These are phyloP conservation scores for Hemerocallis citrina DNA, from an alignment of 106 monocot species.

Conservation along the genomic window DNA sequence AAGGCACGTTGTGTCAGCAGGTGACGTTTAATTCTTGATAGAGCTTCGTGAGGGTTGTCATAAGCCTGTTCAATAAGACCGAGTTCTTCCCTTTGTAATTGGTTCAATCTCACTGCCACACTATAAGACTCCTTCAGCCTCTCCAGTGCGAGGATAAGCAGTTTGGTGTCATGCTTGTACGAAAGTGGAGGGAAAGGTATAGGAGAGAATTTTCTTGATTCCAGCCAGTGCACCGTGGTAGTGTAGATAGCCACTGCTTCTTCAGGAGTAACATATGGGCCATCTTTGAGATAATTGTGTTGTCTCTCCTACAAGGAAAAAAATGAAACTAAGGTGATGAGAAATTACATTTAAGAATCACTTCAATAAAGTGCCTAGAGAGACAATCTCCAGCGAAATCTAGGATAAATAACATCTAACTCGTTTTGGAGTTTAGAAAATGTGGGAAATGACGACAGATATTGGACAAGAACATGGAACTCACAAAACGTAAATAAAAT, in stretches of 20 bases:
- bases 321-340: neutral
- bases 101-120: conserved; percentile 95
- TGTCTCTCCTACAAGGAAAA: conserved; percentile 77
- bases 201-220: conserved; percentile 97
- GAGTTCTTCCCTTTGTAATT: conserved; percentile 91
- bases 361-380: neutral
- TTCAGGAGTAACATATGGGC: conserved; percentile 99
- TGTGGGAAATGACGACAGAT: neutral
- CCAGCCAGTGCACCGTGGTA: conserved; percentile 98
- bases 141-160: conserved; percentile 96
- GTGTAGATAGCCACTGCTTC: conserved; percentile 99
- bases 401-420: too few species aligned
- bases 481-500: neutral
- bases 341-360: neutral
- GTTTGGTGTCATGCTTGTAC: conserved; percentile 98
- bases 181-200: conserved; percentile 98
- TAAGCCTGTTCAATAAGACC: conserved; percentile 99
- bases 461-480: neutral
- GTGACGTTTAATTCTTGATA: conserved; percentile 97
- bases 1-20: conserved; percentile 97
- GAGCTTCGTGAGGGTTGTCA: conserved; percentile 98
- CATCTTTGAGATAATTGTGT: conserved; percentile 98
- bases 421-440: neutral
- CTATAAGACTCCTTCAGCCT: conserved; percentile 95
- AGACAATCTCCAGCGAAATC: neutral